Evolutionary conservation across 2,329 filamentous ascomycete genomes (phyloP).

Genomic region (Pyricularia sp.): DNA sequence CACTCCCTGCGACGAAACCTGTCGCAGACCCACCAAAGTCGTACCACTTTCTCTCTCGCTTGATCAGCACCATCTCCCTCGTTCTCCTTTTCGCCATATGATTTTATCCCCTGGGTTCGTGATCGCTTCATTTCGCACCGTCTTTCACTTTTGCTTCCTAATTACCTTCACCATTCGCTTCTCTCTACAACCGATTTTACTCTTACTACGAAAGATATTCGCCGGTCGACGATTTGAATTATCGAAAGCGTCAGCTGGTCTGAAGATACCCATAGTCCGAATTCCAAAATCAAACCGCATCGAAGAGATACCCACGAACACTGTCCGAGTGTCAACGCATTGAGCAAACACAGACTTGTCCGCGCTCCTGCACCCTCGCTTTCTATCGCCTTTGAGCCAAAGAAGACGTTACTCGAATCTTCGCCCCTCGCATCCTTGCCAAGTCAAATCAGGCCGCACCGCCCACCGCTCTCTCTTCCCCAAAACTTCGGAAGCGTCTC

Average conservation of each 20-base stretch:
- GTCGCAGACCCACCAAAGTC: conserved; percentile 5
- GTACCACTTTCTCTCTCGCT: conserved; percentile 4
- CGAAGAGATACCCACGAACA: neutral
- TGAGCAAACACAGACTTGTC: neutral
- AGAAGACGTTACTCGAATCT: neutral
- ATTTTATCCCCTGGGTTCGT: neutral
- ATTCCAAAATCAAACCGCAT: neutral
- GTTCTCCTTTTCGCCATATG: neutral
- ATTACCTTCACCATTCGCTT: neutral
- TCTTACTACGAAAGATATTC: neutral
- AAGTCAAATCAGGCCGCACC: neutral
- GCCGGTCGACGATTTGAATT: neutral
- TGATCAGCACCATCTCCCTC: neutral
- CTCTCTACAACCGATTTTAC: neutral
- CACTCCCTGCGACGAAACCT: neutral
- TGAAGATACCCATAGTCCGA: neutral
- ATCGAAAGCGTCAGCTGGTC: neutral
- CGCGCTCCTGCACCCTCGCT: neutral
- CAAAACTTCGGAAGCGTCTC: neutral
- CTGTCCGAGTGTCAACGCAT: neutral
- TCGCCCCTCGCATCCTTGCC: neutral
- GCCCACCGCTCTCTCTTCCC: neutral
- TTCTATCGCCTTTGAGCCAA: neutral
- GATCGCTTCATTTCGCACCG: conserved; percentile 1
- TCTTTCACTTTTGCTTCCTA: neutral